Percentiles rank a stretch among this genome's conserved stretches.
Evolutionary conservation across 371 early-diverging fungal genomes (phyloP).

Genomic region (Rhizomucor pusillus): DNA sequence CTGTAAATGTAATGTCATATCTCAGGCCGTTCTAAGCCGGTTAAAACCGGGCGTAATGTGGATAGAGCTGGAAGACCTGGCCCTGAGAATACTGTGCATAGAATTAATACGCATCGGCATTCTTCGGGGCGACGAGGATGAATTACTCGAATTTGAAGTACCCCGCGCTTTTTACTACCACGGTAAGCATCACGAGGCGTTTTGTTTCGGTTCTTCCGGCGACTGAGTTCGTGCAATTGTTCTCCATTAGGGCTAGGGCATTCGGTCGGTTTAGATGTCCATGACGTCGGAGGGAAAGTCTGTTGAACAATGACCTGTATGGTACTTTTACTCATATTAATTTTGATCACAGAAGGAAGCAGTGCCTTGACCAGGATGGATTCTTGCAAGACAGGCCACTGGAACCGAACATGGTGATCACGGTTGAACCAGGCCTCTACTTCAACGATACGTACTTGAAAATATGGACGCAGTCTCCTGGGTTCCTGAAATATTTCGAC

Average conservation of each 20-base stretch:
- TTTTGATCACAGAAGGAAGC: background rate
- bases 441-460: slow-evolving; percentile 55
- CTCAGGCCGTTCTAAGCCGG: slow-evolving; percentile 42
- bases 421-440: slow-evolving; percentile 89
- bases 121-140: slow-evolving; percentile 59
- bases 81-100: slow-evolving; percentile 60
- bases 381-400: slow-evolving; percentile 37
- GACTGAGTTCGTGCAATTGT: too few relatives aligned
- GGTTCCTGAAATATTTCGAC: slow-evolving; percentile 61
- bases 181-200: slow-evolving; percentile 44
- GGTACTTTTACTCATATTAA: background rate
- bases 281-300: slow-evolving; percentile 86
- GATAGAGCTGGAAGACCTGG: slow-evolving; percentile 84
- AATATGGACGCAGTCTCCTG: slow-evolving; percentile 51
- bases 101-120: slow-evolving; percentile 73
- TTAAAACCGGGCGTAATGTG: slow-evolving; percentile 81
- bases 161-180: slow-evolving; percentile 86
- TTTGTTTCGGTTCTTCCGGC: too few relatives aligned
- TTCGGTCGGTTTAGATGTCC: slow-evolving; percentile 76
- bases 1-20: too few relatives aligned
- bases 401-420: slow-evolving; percentile 80
- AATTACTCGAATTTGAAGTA: slow-evolving; percentile 60
- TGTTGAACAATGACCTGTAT: background rate
- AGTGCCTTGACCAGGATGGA: too few relatives aligned
- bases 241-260: slow-evolving; percentile 42